phyloP scores from a whole-genome alignment of 257 asterid genomes.

The Pogostemon cablin region DNA sequence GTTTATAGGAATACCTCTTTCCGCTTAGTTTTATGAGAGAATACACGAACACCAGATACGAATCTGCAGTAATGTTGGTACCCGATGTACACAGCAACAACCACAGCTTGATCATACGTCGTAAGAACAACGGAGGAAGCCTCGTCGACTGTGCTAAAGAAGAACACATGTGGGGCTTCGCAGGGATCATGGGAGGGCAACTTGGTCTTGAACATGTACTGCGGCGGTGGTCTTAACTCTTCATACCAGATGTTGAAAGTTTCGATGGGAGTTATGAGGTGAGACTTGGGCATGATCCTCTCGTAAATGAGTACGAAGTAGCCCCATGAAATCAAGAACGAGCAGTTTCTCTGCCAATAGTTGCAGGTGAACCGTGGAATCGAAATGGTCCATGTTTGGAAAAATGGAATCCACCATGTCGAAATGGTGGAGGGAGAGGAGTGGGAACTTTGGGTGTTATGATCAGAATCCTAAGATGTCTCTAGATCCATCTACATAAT shows the following conservation, averaged over 20 bases:
- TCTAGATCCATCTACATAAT: too few relatives aligned
- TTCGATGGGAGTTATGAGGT: constrained; percentile 45
- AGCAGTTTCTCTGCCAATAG: constrained; percentile 41
- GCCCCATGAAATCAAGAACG: constrained; percentile 60
- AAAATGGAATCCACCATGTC: constrained; percentile 48
- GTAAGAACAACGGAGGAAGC: constrained; percentile 33
- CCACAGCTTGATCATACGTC: constrained; percentile 38
- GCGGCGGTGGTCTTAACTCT: too few relatives aligned
- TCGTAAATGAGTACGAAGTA: constrained; percentile 52
- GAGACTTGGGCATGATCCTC: constrained; percentile 40
- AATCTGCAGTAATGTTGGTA: constrained; percentile 41
- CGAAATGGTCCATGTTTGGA: constrained; percentile 42
- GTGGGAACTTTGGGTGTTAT: constrained; percentile 41
- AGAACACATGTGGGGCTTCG: constrained; percentile 17
- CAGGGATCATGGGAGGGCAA: neutral
- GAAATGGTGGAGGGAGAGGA: constrained; percentile 52
- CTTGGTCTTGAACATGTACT: neutral
- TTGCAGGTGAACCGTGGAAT: constrained; percentile 46
- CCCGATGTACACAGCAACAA: constrained; percentile 40
- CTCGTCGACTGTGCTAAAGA: constrained; percentile 36
- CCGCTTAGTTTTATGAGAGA: constrained; percentile 52
- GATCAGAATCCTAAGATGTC: constrained; percentile 50
- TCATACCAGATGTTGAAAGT: too few relatives aligned
- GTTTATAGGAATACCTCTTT: constrained; percentile 32
- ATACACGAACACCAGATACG: constrained; percentile 44